phyloP scores from a whole-genome alignment of 306 rosid species.

The cucumber (Cucumis sativus) region Cucumber_9930_V3 NC_026661.2:10245001-10245500 shows the following conservation, averaged over 20 bases:
- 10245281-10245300: conserved; percentile 50
- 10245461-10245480: no score
- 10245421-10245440: conserved; percentile 25
- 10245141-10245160: background rate
- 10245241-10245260: background rate
- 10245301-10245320: conserved; percentile 40
- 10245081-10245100: background rate
- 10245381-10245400: conserved; percentile 56
- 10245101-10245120: no score
- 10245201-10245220: no score
- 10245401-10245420: conserved; percentile 56
- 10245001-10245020: conserved; percentile 68
- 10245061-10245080: conserved; percentile 28
- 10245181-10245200: no score
- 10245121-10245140: background rate
- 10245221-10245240: no score
- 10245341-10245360: conserved; percentile 34
- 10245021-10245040: conserved; percentile 32
- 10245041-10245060: conserved; percentile 9
- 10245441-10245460: background rate
- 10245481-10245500: no score
- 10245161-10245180: no score
- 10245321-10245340: conserved; percentile 30
- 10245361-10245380: conserved; percentile 36
- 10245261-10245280: background rate